Base-by-base conservation (phyloP, 345 rosid genomes). In the Theobroma cacao region DNA sequence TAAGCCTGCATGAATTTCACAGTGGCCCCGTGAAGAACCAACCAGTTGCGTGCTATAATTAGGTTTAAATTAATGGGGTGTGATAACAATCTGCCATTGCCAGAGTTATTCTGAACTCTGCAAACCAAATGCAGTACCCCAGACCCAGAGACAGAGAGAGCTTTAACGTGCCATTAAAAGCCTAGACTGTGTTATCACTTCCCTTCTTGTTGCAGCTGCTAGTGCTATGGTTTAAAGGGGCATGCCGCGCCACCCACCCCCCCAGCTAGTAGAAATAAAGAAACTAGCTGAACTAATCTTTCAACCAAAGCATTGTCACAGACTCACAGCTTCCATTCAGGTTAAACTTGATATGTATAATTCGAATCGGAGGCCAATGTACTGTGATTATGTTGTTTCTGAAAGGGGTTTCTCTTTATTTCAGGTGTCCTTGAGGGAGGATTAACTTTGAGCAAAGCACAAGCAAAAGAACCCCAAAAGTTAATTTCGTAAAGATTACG, bases 1-100 rank as follows among this genome's bases (percentile, higher is more conserved):
- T n/a, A n/a, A 43, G n/a, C 17, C 78, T 43, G 69, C 77, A 75
- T 22, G 41, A 52, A 43, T 59, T 75, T 60, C 78, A 59, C 40
- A 60, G 69, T 75, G 78, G 55, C 68, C 77, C 66, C 77, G 69
- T 75, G 28, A 38, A 40, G n/a, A 24, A 12, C 0, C 61, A n/a
- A n/a, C 22, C 63, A 36, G 13, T 17, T 13, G 65, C 34, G 50
- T 22, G 52, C 22, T 40, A 73, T 73, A 55, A 73, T 73, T 36
- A 56, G 22, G 36, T 38, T 38, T 55, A 63, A 72, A 71, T 56
- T 56, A 73, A 73, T 73, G 76, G 58, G 58, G 64, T 14, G 15
- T 53, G 9, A 13, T 24, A 9, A 50, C n/a, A 52, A 10, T 52
- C 75, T 34, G 75, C 45, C 10, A 7, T 3, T 50, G 30, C 2